phyloP scores from a whole-genome alignment of 2,329 filamentous ascomycete species.

The Seiridium cupressi region DNA sequence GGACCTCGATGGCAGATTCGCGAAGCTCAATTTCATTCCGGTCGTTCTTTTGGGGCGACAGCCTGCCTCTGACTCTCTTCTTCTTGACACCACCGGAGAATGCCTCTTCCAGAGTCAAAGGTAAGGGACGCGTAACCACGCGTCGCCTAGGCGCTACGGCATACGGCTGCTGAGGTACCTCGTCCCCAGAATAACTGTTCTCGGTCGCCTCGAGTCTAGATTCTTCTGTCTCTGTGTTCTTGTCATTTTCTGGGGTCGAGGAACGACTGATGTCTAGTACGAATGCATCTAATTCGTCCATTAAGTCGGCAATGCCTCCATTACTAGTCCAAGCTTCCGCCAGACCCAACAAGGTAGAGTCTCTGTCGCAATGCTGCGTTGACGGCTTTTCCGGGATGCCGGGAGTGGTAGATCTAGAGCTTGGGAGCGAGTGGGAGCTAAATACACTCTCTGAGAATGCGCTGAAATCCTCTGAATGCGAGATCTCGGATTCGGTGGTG shows the following conservation, averaged over 20 bases:
- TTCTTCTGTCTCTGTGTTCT: not conserved
- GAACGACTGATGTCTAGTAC: not conserved
- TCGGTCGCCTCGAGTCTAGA: not conserved
- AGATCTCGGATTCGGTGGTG: not conserved
- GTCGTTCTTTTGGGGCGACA: not conserved
- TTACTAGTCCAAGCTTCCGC: not conserved
- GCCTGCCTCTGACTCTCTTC: not conserved
- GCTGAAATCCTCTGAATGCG: not conserved
- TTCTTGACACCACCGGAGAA: not conserved
- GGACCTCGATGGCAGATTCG: not conserved
- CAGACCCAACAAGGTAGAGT: not conserved
- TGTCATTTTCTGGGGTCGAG: not conserved
- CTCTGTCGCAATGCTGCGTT: not conserved
- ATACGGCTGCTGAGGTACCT: not conserved
- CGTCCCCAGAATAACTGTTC: not conserved
- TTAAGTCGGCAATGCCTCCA: not conserved
- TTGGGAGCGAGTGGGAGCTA: not conserved
- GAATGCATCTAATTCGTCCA: slow-evolving; percentile 1
- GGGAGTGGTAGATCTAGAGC: not conserved
- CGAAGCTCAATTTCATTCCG: not conserved
- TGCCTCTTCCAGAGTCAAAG: slow-evolving; percentile 1
- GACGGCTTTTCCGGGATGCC: not conserved
- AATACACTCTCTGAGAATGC: not conserved
- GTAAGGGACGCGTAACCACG: not conserved
- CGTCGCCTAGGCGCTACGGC: not conserved